Evolutionary conservation across 306 rosid genomes (phyloP).

Genomic region (Purshia tridentata): DNA sequence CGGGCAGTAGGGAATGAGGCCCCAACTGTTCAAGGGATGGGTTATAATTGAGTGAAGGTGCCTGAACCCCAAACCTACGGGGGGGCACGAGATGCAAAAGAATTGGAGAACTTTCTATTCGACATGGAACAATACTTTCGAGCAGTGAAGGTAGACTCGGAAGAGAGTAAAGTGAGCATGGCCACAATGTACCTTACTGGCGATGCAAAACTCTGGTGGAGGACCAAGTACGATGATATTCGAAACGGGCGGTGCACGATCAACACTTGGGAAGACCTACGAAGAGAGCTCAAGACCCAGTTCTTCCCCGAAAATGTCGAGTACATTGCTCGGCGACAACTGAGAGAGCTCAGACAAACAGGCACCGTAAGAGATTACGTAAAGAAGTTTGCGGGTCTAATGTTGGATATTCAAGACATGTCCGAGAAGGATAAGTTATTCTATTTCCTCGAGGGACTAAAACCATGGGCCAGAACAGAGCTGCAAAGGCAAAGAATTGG

Average conservation of each 20-base stretch:
- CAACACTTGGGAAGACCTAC: background rate
- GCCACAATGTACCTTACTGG: background rate
- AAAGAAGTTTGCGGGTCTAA: background rate
- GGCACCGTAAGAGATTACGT: background rate
- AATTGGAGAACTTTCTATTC: background rate
- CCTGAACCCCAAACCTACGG: background rate
- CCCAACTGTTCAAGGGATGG: background rate
- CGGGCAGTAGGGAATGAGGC: background rate
- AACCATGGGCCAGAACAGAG: background rate
- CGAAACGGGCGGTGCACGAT: background rate
- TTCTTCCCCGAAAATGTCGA: background rate
- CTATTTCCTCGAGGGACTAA: background rate
- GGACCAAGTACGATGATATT: background rate
- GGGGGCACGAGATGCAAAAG: background rate
- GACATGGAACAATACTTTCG: constrained; percentile 3
- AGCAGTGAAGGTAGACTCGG: background rate
- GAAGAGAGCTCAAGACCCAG: background rate
- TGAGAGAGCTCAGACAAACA: background rate
- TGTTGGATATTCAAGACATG: background rate
- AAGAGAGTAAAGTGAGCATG: background rate
- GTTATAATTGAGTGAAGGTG: background rate
- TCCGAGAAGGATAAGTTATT: background rate
- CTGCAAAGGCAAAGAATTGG: background rate
- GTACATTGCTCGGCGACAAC: background rate
- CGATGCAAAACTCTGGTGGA: background rate